These are phyloP conservation scores for Pleurotus citrinopileatus DNA, from an alignment of 768 basidiomycete species.

Conservation along the genomic window DNA sequence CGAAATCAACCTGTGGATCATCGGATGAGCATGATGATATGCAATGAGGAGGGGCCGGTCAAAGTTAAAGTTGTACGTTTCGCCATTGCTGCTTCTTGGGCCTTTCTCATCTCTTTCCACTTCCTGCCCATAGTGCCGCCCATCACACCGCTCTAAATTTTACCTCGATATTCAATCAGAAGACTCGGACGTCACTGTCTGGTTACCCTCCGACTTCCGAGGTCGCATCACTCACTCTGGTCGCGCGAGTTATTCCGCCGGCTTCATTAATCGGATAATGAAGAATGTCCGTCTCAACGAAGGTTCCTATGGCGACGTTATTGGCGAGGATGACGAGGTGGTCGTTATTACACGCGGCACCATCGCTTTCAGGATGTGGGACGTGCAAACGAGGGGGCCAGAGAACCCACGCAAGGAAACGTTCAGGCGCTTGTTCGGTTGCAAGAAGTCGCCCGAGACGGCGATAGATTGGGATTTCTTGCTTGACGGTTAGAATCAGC, in stretches of 20 bases:
- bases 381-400: conserved; percentile 60
- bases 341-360: conserved; percentile 57
- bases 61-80: conserved; percentile 72
- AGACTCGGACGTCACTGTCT: conserved; percentile 71
- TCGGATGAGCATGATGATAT: conserved; percentile 68
- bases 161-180: conserved; percentile 63
- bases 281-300: conserved; percentile 49
- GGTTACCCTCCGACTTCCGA: conserved; percentile 77
- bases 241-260: conserved; percentile 59
- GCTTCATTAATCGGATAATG: conserved; percentile 70
- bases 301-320: conserved; percentile 24
- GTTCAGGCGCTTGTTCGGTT: conserved; percentile 62
- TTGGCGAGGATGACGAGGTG: conserved; percentile 55
- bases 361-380: conserved; percentile 79
- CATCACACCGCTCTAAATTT: conserved; percentile 49
- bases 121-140: conserved; percentile 48
- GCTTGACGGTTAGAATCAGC: conserved; percentile 66
- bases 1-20: conserved; percentile 69
- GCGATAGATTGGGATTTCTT: conserved; percentile 78
- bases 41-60: conserved; percentile 47
- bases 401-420: conserved; percentile 63
- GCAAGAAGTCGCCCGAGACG: conserved; percentile 54
- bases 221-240: conserved; percentile 60
- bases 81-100: conserved; percentile 14
- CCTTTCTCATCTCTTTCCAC: conserved; percentile 12